These are phyloP conservation scores for Apiospora koreana DNA, from an alignment of 2,329 filamentous ascomycete genomes.

Conservation along the genomic window DNA sequence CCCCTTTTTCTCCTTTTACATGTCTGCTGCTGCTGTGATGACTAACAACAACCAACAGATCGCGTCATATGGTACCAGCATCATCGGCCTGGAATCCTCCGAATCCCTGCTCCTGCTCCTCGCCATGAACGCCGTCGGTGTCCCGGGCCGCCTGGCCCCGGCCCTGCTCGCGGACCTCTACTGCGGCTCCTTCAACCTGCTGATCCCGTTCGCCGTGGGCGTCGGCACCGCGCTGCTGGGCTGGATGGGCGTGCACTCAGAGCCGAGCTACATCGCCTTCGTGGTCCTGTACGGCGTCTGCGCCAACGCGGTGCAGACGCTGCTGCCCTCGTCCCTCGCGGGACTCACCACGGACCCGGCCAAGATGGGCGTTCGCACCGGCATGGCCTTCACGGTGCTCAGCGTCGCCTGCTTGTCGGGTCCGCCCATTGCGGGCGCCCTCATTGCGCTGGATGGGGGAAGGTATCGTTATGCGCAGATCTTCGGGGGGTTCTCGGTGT, in stretches of 20 bases:
- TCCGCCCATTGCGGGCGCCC: slow-evolving; percentile 50
- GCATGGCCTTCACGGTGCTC: slow-evolving; percentile 53
- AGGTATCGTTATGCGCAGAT: slow-evolving; percentile 47
- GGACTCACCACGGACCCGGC: slow-evolving; percentile 44
- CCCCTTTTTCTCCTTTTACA: not conserved
- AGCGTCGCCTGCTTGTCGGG: slow-evolving; percentile 51
- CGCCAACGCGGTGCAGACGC: slow-evolving; percentile 23
- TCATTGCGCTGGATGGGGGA: slow-evolving; percentile 44
- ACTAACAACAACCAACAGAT: slow-evolving; percentile 11
- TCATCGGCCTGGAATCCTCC: slow-evolving; percentile 3
- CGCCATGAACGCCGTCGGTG: slow-evolving; percentile 51
- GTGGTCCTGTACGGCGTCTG: slow-evolving; percentile 21
- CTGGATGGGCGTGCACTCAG: slow-evolving; percentile 45
- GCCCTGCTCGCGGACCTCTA: slow-evolving; percentile 44
- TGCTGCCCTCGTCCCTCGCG: slow-evolving; percentile 22
- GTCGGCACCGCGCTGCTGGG: slow-evolving; percentile 38
- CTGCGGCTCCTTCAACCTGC: slow-evolving; percentile 47
- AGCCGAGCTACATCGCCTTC: slow-evolving; percentile 20
- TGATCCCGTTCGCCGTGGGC: slow-evolving; percentile 37
- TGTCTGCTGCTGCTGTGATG: not conserved
- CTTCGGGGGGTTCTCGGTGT: not conserved
- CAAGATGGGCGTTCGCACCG: slow-evolving; percentile 49
- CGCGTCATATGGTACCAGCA: slow-evolving; percentile 17
- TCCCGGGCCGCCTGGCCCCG: slow-evolving; percentile 47
- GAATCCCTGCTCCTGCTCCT: slow-evolving; percentile 46